Percentiles rank a stretch among this genome's conserved stretches.
phyloP scores from a whole-genome alignment of 495 filamentous ascomycete species.

The Lasiosphaeria miniovina region DNA sequence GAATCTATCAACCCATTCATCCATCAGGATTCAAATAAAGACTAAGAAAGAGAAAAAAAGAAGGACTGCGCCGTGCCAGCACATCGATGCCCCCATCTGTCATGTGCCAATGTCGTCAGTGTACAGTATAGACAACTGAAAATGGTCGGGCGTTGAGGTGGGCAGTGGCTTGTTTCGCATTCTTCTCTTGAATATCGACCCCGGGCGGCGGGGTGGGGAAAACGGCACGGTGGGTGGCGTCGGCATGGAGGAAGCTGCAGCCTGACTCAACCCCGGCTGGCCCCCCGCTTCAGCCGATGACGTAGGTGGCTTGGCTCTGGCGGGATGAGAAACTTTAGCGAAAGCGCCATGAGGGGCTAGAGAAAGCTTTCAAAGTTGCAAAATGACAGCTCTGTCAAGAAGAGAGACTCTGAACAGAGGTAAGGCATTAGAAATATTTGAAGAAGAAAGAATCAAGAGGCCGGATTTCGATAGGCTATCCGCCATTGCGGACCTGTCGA shows the following conservation, averaged over 20 bases:
- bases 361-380: constrained; percentile 4
- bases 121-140: too few species aligned
- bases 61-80: too few species aligned
- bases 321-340: neutral
- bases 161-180: too few species aligned
- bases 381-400: neutral
- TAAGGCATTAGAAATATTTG: neutral
- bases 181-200: too few species aligned
- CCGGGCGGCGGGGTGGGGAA: too few species aligned
- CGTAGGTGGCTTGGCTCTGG: constrained; percentile 7
- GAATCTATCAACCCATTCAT: too few species aligned
- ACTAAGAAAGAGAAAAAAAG: too few species aligned
- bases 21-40: too few species aligned
- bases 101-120: too few species aligned
- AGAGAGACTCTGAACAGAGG: too few species aligned
- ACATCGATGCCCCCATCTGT: too few species aligned
- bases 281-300: neutral
- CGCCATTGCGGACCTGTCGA: constrained; percentile 2
- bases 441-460: neutral
- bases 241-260: neutral
- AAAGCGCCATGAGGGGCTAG: neutral
- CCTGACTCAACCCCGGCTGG: neutral
- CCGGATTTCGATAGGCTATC: neutral
- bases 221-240: neutral
- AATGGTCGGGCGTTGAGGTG: too few species aligned